phyloP scores from a whole-genome alignment of 2,329 filamentous ascomycete genomes.

The Alternaria panax region DNA sequence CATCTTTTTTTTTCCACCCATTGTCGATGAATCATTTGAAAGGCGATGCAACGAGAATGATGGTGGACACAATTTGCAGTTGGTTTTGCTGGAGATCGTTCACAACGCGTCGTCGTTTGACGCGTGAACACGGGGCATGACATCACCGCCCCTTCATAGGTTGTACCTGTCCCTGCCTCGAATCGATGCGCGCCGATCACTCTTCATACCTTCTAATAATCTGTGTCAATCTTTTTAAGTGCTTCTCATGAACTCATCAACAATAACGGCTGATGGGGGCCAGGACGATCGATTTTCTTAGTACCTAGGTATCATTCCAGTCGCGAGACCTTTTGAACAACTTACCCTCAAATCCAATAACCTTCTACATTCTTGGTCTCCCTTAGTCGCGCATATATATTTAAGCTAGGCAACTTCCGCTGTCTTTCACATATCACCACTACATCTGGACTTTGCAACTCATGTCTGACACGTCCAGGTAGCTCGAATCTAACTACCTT shows the following conservation, averaged over 20 bases:
- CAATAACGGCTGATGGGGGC: too few relatives aligned
- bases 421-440: not conserved
- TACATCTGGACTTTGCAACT: not conserved
- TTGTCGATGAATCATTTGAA: not conserved
- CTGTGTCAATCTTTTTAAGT: too few relatives aligned
- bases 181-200: not conserved
- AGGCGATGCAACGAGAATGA: not conserved
- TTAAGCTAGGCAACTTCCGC: not conserved
- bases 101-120: slow-evolving; percentile 2
- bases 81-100: not conserved
- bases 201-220: not conserved
- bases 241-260: too few relatives aligned
- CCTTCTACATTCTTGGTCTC: not conserved
- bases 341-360: too few relatives aligned
- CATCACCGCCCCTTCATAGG: not conserved
- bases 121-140: slow-evolving; percentile 15
- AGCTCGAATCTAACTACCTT: not conserved
- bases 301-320: too few relatives aligned
- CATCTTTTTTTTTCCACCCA: not conserved
- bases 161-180: not conserved
- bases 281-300: too few relatives aligned
- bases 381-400: not conserved
- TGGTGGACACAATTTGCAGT: not conserved
- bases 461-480: not conserved
- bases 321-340: too few relatives aligned